A percentile compares a stretch with the other conserved stretches of the same genome.
These are phyloP conservation scores for Petunia secreta DNA, from an alignment of 257 asterid genomes.

Conservation along the genomic window DNA sequence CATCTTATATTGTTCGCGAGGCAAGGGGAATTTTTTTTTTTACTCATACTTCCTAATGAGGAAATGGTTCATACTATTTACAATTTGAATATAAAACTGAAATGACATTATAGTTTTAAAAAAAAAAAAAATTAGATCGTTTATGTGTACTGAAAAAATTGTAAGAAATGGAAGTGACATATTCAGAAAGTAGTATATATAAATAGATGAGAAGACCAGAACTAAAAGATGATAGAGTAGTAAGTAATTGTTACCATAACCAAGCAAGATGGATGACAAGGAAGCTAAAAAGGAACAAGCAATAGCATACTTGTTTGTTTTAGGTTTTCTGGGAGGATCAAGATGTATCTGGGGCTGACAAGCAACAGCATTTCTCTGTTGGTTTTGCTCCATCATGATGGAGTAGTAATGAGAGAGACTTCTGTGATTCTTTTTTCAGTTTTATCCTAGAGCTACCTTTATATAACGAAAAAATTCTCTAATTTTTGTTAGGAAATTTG, in stretches of 20 bases:
- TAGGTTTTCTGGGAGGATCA: constrained; percentile 41
- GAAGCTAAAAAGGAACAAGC: constrained; percentile 47
- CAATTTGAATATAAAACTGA: no score
- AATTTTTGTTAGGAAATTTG: neutral
- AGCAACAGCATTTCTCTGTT: constrained; percentile 18
- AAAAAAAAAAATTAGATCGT: no score
- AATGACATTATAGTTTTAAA: no score
- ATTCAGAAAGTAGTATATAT: no score
- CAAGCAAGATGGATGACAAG: constrained; percentile 48
- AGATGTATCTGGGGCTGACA: constrained; percentile 34
- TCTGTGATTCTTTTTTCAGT: neutral
- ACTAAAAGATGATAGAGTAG: neutral
- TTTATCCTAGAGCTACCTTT: constrained; percentile 1
- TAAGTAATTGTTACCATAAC: constrained; percentile 39
- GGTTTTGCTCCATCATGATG: constrained; percentile 31
- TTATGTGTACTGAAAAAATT: no score
- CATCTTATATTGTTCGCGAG: no score
- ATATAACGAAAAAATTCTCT: neutral
- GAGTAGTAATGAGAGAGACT: neutral
- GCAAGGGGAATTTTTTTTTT: no score
- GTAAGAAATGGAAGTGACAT: no score
- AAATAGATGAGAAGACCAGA: neutral
- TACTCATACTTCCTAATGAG: no score
- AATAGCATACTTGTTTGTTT: constrained; percentile 44
- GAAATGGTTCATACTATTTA: no score